Evolutionary conservation across 345 rosid genomes (phyloP).

Genomic region (Salix arbutifolia): DNA sequence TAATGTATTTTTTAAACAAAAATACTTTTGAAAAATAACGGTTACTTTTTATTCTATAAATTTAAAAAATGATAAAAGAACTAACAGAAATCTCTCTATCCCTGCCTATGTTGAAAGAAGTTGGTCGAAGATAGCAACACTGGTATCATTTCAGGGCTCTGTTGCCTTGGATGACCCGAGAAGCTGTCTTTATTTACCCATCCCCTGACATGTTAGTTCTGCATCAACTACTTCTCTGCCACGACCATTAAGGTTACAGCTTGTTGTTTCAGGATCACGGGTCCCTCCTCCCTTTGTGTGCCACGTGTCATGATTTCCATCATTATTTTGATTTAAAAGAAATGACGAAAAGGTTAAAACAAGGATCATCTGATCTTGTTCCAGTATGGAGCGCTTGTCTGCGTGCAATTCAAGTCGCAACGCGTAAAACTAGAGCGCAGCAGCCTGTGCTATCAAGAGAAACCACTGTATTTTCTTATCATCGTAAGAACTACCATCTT

Average conservation of each 20-base stretch:
- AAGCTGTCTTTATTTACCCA: neutral
- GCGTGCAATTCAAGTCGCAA: neutral
- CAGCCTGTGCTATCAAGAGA: neutral
- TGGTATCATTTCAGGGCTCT: too few species aligned
- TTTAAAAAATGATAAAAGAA: neutral
- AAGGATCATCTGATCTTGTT: neutral
- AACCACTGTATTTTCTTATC: neutral
- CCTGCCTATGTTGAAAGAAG: neutral
- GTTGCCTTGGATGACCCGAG: too few species aligned
- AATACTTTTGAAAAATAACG: too few species aligned
- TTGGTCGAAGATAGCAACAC: neutral
- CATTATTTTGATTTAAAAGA: neutral
- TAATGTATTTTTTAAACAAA: too few species aligned
- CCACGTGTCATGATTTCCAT: neutral
- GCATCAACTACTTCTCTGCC: neutral
- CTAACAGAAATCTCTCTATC: neutral
- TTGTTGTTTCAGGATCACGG: neutral
- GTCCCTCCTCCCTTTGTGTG: neutral
- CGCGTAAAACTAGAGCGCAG: neutral
- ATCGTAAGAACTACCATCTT: too few species aligned
- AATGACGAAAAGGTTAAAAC: neutral
- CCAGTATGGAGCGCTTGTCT: neutral
- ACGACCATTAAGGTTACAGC: neutral
- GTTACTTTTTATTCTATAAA: neutral
- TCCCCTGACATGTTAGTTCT: neutral